phyloP scores from a whole-genome alignment of 768 basidiomycete genomes.

The Amanita brunnescens region DNA sequence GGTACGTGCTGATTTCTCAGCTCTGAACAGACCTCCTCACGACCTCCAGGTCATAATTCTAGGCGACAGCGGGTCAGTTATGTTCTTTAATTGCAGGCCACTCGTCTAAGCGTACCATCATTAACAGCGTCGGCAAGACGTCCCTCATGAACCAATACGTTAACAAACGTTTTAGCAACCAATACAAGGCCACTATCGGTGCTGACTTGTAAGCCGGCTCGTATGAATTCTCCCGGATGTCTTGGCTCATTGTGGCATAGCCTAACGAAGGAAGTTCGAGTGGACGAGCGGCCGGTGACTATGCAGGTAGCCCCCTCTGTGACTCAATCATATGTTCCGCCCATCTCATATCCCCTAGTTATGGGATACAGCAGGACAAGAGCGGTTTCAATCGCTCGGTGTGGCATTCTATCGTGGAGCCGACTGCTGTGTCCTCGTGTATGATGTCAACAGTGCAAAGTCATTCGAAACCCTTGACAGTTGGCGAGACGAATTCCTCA shows the following conservation, averaged over 20 bases:
- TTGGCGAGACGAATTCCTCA: constrained; percentile 99
- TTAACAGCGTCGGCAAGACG: constrained; percentile 88
- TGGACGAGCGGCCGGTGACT: constrained; percentile 94
- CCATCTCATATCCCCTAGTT: constrained; percentile 39
- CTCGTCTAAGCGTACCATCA: constrained; percentile 7
- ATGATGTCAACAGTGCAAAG: constrained; percentile 98
- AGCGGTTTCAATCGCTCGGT: constrained; percentile 98
- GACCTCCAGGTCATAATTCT: constrained; percentile 87
- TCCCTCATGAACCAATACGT: constrained; percentile 99
- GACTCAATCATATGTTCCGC: constrained; percentile 4
- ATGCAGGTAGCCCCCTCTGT: constrained; percentile 68
- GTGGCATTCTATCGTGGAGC: constrained; percentile 99
- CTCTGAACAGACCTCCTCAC: not conserved
- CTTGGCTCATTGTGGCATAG: constrained; percentile 31
- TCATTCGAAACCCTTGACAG: constrained; percentile 98
- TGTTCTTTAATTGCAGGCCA: not conserved
- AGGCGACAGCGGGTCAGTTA: constrained; percentile 87
- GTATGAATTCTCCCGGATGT: not conserved
- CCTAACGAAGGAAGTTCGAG: constrained; percentile 97
- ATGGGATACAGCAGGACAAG: constrained; percentile 99
- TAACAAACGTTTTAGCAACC: constrained; percentile 98
- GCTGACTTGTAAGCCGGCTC: constrained; percentile 78
- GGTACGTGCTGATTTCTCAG: constrained; percentile 29
- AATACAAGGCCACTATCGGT: constrained; percentile 99
- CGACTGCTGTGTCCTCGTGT: constrained; percentile 98